Evolutionary conservation across 2,329 filamentous ascomycete species (phyloP), one percentile per base, ranked within the genome.

Genomic region (Blumeria graminis): DNA sequence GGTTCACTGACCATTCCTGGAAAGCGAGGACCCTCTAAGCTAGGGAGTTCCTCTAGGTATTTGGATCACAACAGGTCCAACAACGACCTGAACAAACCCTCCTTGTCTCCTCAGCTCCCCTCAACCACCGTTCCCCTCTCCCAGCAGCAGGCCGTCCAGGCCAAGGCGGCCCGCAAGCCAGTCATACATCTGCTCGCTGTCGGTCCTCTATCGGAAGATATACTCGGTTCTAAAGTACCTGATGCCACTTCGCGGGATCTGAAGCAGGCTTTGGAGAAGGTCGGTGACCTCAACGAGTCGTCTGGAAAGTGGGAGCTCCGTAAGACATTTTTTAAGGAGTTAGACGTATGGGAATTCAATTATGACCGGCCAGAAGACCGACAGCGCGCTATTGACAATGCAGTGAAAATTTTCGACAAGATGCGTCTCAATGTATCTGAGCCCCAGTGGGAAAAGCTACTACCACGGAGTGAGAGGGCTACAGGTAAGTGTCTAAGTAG

Each of bases 101-200:
- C 74, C 13, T 66, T 73, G 36, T 81, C 78, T 2, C 77, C 78
- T 0, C 70, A 72, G 1, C 65, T 73, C 8, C 73, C 71, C 4
- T 71, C 74, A 11, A 74, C 72, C 3, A 72, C 75, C 1, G 70
- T 70, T 9, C 73, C 72, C 10, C 70, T 74, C 16, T 73, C 75
- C 0, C 72, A 78, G 58, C 71, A 76, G 60, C 67, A 72, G 35
- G 64, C 74, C 38, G 74, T 77, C 62, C 70, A 73, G 61, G 72
- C 74, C 43, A 78, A 77, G 64, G 75, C 74, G 55, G 71, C 72
- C 58, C 71, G 73, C 3, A 68, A 68, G 28, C 70, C 74, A 28
- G 69, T 82, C 18, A 76, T 82, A 33, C 79, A 82, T 64, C 75
- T 80, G 60, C 68, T 82, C 18, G 78, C 79, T 35, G 71, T 75